Percentiles rank a stretch among this genome's conserved stretches.
These are phyloP conservation scores for Penicillium bovifimosum DNA, from an alignment of 495 filamentous ascomycete species.

Conservation along the genomic window DNA sequence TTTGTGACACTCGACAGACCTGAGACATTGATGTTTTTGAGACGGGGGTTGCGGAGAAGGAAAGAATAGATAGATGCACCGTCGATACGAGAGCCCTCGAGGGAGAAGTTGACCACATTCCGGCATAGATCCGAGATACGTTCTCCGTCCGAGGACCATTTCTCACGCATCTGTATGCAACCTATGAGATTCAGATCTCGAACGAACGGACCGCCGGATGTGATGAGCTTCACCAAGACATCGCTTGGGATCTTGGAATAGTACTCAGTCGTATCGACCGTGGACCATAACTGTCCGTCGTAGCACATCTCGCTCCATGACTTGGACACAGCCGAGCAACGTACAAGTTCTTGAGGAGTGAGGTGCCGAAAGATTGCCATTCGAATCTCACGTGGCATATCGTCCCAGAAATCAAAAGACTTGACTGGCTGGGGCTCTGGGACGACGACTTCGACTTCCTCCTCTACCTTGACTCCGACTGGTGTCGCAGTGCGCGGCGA, in stretches of 20 bases:
- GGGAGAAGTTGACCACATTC: conserved; percentile 79
- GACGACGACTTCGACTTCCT: conserved; percentile 21
- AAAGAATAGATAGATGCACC: conserved; percentile 72
- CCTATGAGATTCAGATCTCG: conserved; percentile 83
- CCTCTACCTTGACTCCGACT: conserved; percentile 31
- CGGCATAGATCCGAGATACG: conserved; percentile 71
- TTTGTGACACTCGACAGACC: conserved; percentile 78
- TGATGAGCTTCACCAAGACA: conserved; percentile 79
- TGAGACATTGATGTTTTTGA: conserved; percentile 79
- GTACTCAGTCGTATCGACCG: conserved; percentile 77
- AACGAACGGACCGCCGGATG: conserved; percentile 79
- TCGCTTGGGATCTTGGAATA: conserved; percentile 82
- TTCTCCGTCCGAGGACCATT: conserved; percentile 62
- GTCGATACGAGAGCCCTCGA: conserved; percentile 87
- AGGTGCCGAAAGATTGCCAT: conserved; percentile 72
- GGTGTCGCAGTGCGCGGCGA: conserved; percentile 17
- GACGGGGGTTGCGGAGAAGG: conserved; percentile 65
- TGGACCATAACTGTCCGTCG: conserved; percentile 89
- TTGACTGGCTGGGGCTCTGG: conserved; percentile 29
- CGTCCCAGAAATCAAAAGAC: conserved; percentile 68
- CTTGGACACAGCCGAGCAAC: conserved; percentile 73
- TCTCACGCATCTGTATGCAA: conserved; percentile 70
- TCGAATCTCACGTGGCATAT: conserved; percentile 78
- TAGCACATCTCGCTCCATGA: conserved; percentile 82
- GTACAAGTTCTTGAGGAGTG: conserved; percentile 74